Evolutionary conservation across 768 basidiomycete genomes (phyloP), one percentile per base, ranked within the genome.

Genomic region (Auricularia cornea): DNA sequence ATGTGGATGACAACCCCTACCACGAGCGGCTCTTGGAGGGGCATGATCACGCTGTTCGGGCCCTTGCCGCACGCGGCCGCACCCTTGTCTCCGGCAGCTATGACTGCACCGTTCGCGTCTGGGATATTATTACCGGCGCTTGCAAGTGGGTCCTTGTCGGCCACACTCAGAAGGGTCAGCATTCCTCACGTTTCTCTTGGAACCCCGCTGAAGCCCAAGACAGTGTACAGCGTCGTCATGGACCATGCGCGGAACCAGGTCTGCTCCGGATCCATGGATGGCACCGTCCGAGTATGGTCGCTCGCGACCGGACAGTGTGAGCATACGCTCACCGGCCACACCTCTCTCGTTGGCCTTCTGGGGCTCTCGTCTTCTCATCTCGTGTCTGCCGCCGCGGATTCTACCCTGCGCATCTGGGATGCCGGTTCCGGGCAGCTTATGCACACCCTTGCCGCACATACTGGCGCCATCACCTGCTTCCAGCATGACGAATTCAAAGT

Each of bases 381-480:
- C 61, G 96, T 98, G 63, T 95, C 93, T 38, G 97, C 94, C 3
- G 96, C 97, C 0, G 96, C 96, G 23, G 96, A 99, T 72, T 94
- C 93, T 26, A 96, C 94, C 0, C 78, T 99, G 8, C 87, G 95
- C 8, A 84, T 98, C 48, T 98, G 96, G 96, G 89, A 98, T 70
- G 91, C 94, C 1, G 85, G 88, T 40, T 84, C 84, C 1, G 92
- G 93, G 62, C 86, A 87, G 63, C 80, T 92, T 32, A 85, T 83
- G 41, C 89, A 94, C 67, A 87, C 88, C 0, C 83, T 99, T 32
- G 87, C 88, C 3, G 93, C 92, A 1, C 96, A 98, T 73, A 90
- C 89, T 5, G 96, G 95, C 26, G 94, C 96, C n/a, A 98, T 99
- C 68, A 98, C 97, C 20, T 99, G 96, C 77, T 98, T 98, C 81